Evolutionary conservation across 345 rosid species (phyloP), one percentile per base, ranked within the genome.

Genomic region (Salix udensis): DNA sequence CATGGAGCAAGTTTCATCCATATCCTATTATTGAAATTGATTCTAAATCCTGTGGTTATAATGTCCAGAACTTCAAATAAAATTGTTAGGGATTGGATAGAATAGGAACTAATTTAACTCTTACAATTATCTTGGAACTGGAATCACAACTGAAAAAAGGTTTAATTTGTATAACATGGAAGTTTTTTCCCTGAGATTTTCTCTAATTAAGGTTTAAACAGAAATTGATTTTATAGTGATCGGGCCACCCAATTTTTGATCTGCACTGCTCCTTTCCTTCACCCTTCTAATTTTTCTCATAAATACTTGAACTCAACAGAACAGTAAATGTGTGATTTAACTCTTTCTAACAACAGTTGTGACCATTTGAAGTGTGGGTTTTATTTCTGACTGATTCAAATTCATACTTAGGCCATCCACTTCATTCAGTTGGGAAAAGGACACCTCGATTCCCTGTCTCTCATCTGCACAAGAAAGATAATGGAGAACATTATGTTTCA

Each of bases 391-490:
- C 67, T 19, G 55, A 83, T 72, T 73, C 50, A 66, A 37, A 65
- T 79, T 77, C 75, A 65, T 80, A 76, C 74, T 42, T 81, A 96
- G 99, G 89, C 80, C 82, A 72, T 73, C 91, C 84, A 74, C 94
- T 88, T 75, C 96, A 82, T 90, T 94, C 89, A 73, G 97, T 92
- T 74, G 88, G 96, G 77, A 96, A 90, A 86, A 92, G 99, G 86
- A 96, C 99, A 39, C 99, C 98, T 80, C 96, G 98, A 21, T n/a
- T 94, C 67, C 97, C 97, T 73, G 91, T 96, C 78, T 83, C 90
- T 67, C 78, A 79, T 80, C 77, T 86, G 73, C 18, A 58, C 71
- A 88, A 79, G 81, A 89, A 79, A 83, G 89, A 85, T 53, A 4
- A 34, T 34, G 79, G 79, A 70, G 91, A 85, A 67, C 88, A 76